These are phyloP conservation scores for Ceratocystis destructans DNA, from an alignment of 2,329 filamentous ascomycete species.

Conservation along the genomic window DNA sequence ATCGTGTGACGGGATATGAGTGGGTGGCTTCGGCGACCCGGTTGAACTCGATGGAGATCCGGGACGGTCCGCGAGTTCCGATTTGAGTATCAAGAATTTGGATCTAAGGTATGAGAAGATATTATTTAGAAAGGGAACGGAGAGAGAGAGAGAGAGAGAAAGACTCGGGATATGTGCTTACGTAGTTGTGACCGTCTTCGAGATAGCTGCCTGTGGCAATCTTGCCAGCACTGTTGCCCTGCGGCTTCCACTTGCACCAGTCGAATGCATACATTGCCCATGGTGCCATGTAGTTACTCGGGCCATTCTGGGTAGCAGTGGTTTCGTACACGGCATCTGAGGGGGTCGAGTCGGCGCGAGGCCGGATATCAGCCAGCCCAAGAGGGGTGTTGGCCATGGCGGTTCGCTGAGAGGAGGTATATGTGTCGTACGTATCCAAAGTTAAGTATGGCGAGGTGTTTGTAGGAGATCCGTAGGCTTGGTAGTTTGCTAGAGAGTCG, in stretches of 20 bases:
- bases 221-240: slow-evolving; percentile 71
- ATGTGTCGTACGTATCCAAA: slow-evolving; percentile 24
- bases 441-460: slow-evolving; percentile 51
- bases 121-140: background rate
- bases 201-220: slow-evolving; percentile 91
- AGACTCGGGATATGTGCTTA: slow-evolving; percentile 31
- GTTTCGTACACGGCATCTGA: slow-evolving; percentile 60
- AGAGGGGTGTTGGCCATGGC: slow-evolving; percentile 60
- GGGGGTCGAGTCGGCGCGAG: slow-evolving; percentile 68
- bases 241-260: slow-evolving; percentile 96
- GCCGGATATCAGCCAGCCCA: slow-evolving; percentile 81
- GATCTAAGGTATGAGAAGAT: slow-evolving; percentile 44
- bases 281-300: slow-evolving; percentile 85
- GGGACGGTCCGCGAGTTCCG: slow-evolving; percentile 53
- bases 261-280: slow-evolving; percentile 96
- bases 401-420: slow-evolving; percentile 6
- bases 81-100: slow-evolving; percentile 91
- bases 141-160: slow-evolving; percentile 18
- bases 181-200: slow-evolving; percentile 96
- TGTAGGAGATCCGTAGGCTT: slow-evolving; percentile 33
- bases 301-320: slow-evolving; percentile 50
- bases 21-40: slow-evolving; percentile 94
- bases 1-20: slow-evolving; percentile 89
- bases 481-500: slow-evolving; percentile 40
- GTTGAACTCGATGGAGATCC: slow-evolving; percentile 73